These are phyloP conservation scores for Vaucheria bursata DNA, from an alignment of 352 stramenopile genomes.

Conservation along the genomic window DNA sequence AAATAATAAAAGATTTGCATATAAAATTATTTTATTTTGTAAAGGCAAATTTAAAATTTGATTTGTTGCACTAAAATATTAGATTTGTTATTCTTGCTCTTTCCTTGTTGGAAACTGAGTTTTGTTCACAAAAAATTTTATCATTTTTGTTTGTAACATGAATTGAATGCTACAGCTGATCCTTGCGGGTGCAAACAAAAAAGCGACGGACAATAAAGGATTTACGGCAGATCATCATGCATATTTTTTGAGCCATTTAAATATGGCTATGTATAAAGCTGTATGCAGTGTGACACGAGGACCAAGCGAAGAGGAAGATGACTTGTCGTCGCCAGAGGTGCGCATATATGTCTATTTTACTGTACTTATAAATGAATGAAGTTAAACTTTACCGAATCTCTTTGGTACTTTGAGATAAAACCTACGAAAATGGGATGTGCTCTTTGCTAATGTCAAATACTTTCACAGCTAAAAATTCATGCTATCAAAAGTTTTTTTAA, in stretches of 20 bases:
- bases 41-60: neutral
- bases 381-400: no score
- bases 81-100: neutral
- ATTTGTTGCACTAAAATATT: neutral
- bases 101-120: no score
- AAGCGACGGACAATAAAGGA: slow-evolving; percentile 11
- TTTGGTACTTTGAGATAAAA: no score
- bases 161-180: neutral
- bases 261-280: slow-evolving; percentile 39
- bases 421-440: no score
- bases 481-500: no score
- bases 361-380: no score
- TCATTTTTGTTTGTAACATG: neutral
- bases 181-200: slow-evolving; percentile 12
- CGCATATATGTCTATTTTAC: no score
- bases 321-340: no score
- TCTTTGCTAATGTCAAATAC: no score
- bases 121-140: no score
- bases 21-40: neutral
- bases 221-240: slow-evolving; percentile 30
- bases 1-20: neutral
- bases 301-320: neutral
- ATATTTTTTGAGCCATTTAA: slow-evolving; percentile 23
- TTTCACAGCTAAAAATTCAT: no score
- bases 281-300: neutral